phyloP scores from a whole-genome alignment of 164 flowering plant species.

The Liriodendron chinense region DNA sequence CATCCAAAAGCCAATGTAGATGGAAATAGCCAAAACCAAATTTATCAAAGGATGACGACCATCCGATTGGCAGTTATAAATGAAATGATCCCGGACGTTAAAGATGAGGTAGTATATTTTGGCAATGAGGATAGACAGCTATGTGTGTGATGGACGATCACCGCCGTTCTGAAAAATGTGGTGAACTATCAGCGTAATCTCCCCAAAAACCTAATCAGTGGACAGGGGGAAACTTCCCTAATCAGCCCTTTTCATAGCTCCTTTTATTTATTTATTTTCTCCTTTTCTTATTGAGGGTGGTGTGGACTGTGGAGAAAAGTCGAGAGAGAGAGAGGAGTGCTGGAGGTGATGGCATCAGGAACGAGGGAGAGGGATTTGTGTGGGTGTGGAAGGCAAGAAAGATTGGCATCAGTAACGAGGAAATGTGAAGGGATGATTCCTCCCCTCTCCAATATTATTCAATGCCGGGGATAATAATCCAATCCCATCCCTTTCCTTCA shows the following conservation, averaged over 20 bases:
- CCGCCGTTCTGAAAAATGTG: neutral
- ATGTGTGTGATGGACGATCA: neutral
- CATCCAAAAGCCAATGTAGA: too few species aligned
- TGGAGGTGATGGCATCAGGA: slow-evolving; percentile 6
- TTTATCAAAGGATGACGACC: neutral
- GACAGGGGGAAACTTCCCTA: slow-evolving; percentile 7
- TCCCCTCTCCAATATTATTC: slow-evolving; percentile 4
- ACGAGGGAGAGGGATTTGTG: slow-evolving; percentile 10
- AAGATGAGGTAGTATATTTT: neutral
- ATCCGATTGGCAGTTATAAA: neutral
- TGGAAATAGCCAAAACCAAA: too few species aligned
- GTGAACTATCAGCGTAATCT: neutral
- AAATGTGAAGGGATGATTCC: neutral
- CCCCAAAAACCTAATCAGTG: neutral
- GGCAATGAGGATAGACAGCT: neutral
- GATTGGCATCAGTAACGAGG: slow-evolving; percentile 26
- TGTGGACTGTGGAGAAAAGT: neutral
- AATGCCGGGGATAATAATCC: slow-evolving; percentile 13
- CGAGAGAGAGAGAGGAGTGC: neutral
- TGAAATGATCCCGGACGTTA: neutral
- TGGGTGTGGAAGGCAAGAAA: slow-evolving; percentile 29
- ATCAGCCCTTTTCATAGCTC: slow-evolving; percentile 3
- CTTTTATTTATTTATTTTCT: too few species aligned
- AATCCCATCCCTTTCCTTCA: slow-evolving; percentile 3
- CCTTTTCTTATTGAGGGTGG: neutral